Conservation (phyloP, 108 stramenopile genomes). For the Fistulifera solaris region DNA sequence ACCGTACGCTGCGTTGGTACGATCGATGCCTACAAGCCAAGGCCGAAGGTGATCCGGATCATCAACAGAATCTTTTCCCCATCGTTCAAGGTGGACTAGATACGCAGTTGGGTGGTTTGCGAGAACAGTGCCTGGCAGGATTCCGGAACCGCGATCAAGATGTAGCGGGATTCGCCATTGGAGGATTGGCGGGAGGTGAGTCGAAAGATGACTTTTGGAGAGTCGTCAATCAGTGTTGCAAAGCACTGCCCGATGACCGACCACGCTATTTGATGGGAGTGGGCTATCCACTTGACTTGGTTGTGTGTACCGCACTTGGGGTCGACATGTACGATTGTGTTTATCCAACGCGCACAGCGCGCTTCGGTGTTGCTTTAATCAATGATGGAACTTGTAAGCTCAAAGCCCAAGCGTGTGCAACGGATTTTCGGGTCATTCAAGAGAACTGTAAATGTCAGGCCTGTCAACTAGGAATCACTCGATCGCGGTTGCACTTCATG, state of each 20-base stretch:
- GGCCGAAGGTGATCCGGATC: constrained; percentile 18
- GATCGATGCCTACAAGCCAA: constrained; percentile 93
- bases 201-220: constrained; percentile 94
- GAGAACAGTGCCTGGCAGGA: constrained; percentile 87
- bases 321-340: constrained; percentile 99
- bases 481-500: constrained; percentile 69
- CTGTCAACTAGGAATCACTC: constrained; percentile 56
- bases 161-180: constrained; percentile 96
- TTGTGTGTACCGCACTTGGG: constrained; percentile 94
- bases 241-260: constrained; percentile 77
- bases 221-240: constrained; percentile 90
- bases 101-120: constrained; percentile 72
- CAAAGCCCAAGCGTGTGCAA: constrained; percentile 61
- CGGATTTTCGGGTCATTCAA: constrained; percentile 52
- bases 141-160: constrained; percentile 67
- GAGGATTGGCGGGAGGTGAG: constrained; percentile 95
- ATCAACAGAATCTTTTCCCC: constrained; percentile 83
- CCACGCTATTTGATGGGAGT: constrained; percentile 98
- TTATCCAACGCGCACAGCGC: constrained; percentile 94
- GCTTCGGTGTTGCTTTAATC: constrained; percentile 91
- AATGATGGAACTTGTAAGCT: constrained; percentile 64
- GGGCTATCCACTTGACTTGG: constrained; percentile 96
- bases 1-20: constrained; percentile 90
- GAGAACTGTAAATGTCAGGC: constrained; percentile 72
- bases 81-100: constrained; percentile 99